phyloP scores from a whole-genome alignment of 2,329 filamentous ascomycete genomes.

The Colletotrichum sidae region DNA sequence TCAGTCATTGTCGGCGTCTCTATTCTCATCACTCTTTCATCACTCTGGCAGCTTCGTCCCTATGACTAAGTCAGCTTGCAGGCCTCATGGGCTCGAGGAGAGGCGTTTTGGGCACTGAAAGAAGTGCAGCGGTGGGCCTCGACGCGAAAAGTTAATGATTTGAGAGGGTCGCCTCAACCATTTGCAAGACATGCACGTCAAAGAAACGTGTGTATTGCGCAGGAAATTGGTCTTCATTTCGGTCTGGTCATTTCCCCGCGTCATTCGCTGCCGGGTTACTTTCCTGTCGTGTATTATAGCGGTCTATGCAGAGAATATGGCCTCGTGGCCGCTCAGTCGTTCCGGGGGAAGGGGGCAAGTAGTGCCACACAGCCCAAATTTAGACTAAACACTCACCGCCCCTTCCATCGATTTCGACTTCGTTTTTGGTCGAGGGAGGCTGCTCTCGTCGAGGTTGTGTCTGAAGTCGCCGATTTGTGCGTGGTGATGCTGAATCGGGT shows the following conservation, averaged over 20 bases:
- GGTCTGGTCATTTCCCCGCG: slow-evolving; percentile 14
- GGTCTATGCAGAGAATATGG: slow-evolving; percentile 34
- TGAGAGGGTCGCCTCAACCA: slow-evolving; percentile 12
- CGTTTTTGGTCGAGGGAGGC: too few relatives aligned
- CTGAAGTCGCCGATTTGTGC: too few relatives aligned
- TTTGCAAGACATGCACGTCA: background rate
- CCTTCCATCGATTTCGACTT: too few relatives aligned
- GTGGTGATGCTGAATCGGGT: too few relatives aligned
- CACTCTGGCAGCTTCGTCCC: slow-evolving; percentile 14
- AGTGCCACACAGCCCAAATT: slow-evolving; percentile 7
- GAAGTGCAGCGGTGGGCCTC: slow-evolving; percentile 28
- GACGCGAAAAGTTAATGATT: slow-evolving; percentile 35
- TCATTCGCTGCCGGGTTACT: slow-evolving; percentile 7
- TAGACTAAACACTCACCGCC: background rate
- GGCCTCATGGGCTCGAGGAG: slow-evolving; percentile 17
- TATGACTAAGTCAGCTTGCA: slow-evolving; percentile 18
- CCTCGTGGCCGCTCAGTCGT: slow-evolving; percentile 27
- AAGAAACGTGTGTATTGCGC: background rate
- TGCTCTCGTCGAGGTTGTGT: too few relatives aligned
- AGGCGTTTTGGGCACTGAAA: slow-evolving; percentile 34
- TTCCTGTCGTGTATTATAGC: slow-evolving; percentile 34
- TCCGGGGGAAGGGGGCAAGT: slow-evolving; percentile 9
- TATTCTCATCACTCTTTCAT: slow-evolving; percentile 35
- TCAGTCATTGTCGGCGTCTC: slow-evolving; percentile 37
- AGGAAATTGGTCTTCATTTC: slow-evolving; percentile 18